These are phyloP conservation scores for Candolleomyces efflorescens DNA, from an alignment of 768 basidiomycete genomes.

Conservation along the genomic window DNA sequence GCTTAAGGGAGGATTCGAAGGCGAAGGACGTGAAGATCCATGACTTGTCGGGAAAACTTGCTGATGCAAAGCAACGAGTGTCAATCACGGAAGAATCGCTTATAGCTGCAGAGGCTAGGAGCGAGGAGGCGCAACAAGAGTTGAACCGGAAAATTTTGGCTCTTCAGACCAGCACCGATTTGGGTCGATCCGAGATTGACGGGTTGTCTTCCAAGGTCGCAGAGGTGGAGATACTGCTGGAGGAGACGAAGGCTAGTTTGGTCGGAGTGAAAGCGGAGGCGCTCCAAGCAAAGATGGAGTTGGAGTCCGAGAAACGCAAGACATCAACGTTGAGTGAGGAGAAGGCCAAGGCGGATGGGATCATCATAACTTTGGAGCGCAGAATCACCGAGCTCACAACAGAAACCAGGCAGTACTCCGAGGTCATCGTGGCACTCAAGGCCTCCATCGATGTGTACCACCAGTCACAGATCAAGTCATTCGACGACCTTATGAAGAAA, in stretches of 20 bases:
- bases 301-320: neutral
- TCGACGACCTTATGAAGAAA: too few relatives aligned
- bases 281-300: neutral
- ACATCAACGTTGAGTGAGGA: neutral
- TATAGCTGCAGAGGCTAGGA: neutral
- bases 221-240: neutral
- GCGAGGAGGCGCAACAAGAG: constrained; percentile 3
- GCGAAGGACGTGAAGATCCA: neutral
- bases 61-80: neutral
- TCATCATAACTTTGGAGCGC: neutral
- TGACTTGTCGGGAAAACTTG: neutral
- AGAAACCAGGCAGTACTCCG: neutral
- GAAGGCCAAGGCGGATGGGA: neutral
- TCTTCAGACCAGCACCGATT: neutral
- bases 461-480: too few relatives aligned
- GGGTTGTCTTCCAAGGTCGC: neutral
- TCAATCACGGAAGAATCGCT: neutral
- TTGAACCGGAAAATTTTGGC: constrained; percentile 4
- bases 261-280: neutral
- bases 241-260: neutral
- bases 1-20: neutral
- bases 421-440: too few relatives aligned
- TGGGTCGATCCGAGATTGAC: neutral
- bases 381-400: neutral
- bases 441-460: too few relatives aligned